Base-by-base conservation (phyloP, 2,329 filamentous ascomycete genomes). In the Fusarium newnesense region DNA sequence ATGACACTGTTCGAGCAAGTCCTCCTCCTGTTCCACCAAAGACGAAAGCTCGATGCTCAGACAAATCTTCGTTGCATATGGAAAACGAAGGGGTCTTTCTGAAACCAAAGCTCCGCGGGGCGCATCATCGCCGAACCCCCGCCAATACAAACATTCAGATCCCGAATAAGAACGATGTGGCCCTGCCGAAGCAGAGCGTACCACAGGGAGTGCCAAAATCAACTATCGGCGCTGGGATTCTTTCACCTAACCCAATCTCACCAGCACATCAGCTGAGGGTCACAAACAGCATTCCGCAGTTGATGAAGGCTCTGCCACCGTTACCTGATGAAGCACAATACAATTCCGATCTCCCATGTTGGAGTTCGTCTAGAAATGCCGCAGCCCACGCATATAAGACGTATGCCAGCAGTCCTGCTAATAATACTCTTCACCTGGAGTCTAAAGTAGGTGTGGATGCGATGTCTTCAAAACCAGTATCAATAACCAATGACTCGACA, bases 241-340 rank as follows among this genome's bases (percentile, higher is more conserved):
- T 87, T 39, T 84, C 84, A 8, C 86, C 86, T n/a, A 82, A 85
- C 50, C 86, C 86, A 19, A 84, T 87, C 7, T 88, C 85, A 21
- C 84, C 85, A 39, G 80, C 79, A 39, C 81, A 82, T 34, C 81
- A 84, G 69, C 80, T 87, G 24, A 84, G 81, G 58, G 79, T 85
- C 43, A 86, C 85, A 64, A 86, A 85, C 69, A 87, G 85, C 69
- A 85, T 87, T 58, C 85, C 87, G 11, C 83, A 84, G 44, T 78
- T 88, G 19, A 88, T 88, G 86, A 88, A 89, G 75, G 83, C 84
- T 28, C 73, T 88, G 46, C 87, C 87, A 19, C 80, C 84, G 19
- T 72, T 88, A 12, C 86, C 86, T 7, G 77, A 77, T 9, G 79
- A 81, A 39, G 65, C 65, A 16, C 49, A 63, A 16, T 12, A 50